Percentiles rank a stretch among this genome's conserved stretches.
phyloP scores from a whole-genome alignment of 2,329 filamentous ascomycete genomes.

The Metarhizium rileyi region DNA sequence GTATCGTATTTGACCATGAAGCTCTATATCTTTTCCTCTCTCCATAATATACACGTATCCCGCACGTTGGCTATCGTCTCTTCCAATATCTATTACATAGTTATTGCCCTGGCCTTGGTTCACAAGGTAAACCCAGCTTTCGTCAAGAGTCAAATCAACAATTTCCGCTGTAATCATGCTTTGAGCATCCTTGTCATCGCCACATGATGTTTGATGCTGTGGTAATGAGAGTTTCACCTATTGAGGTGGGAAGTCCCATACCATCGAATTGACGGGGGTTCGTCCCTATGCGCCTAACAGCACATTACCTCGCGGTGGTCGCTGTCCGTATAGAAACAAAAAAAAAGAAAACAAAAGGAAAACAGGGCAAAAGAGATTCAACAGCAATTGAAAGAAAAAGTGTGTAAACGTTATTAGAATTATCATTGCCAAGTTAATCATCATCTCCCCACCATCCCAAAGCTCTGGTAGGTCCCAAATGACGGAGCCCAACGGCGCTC shows the following conservation, averaged over 20 bases:
- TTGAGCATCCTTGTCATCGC: background rate
- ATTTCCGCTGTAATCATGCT: background rate
- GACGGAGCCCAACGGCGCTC: constrained; percentile 21
- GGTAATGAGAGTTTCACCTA: background rate
- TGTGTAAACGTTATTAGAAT: background rate
- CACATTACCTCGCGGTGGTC: background rate
- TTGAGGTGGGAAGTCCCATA: background rate
- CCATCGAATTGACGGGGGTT: background rate
- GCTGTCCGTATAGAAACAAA: background rate
- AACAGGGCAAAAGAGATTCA: background rate
- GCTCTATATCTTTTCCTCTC: too few species aligned
- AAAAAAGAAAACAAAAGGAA: background rate
- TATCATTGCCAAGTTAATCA: constrained; percentile 14
- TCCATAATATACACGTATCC: too few species aligned
- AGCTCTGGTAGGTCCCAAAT: constrained; percentile 15
- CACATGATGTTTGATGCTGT: background rate
- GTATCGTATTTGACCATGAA: background rate
- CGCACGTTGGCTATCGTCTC: too few species aligned
- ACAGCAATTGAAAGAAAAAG: background rate
- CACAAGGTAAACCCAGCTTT: too few species aligned
- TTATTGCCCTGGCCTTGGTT: too few species aligned
- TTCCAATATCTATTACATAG: too few species aligned
- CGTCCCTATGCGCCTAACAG: background rate
- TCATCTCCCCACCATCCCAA: constrained; percentile 33
- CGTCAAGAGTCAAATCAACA: background rate